Evolutionary conservation across 306 rosid genomes (phyloP).

Genomic region (Fragaria vesca): DNA sequence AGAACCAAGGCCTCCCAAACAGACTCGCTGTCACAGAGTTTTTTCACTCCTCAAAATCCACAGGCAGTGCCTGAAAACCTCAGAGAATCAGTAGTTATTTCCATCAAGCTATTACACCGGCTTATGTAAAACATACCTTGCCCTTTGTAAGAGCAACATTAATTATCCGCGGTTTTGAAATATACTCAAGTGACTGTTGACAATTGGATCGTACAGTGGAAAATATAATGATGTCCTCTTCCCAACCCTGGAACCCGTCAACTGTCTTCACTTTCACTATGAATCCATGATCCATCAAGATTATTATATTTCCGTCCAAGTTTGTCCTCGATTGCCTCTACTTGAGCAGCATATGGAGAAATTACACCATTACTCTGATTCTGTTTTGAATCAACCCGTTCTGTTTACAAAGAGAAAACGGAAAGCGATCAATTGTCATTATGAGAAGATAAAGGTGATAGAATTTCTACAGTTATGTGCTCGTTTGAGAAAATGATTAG

Average conservation of each 20-base stretch:
- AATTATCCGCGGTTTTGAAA: conserved; percentile 50
- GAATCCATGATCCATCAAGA: conserved; percentile 44
- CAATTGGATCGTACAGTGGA: conserved; percentile 61
- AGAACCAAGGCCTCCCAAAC: conserved; percentile 55
- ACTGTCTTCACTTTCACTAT: conserved; percentile 62
- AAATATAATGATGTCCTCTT: conserved; percentile 62
- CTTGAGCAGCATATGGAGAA: conserved; percentile 85
- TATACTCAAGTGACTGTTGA: conserved; percentile 39
- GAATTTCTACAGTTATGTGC: no score
- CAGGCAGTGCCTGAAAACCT: conserved; percentile 52
- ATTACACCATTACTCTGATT: conserved; percentile 54
- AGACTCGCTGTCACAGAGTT: conserved; percentile 38
- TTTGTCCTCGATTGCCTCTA: conserved; percentile 45
- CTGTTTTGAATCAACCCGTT: conserved; percentile 39
- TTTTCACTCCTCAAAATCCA: conserved; percentile 66
- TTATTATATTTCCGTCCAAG: conserved; percentile 42
- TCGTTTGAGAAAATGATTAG: no score
- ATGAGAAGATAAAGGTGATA: neutral
- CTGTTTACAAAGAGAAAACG: conserved; percentile 28
- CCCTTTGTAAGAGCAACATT: conserved; percentile 89
- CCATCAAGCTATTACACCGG: neutral
- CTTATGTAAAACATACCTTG: conserved; percentile 43
- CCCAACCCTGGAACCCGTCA: conserved; percentile 85
- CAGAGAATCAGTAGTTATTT: conserved; percentile 5
- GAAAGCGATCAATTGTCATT: neutral